Evolutionary conservation across 176 grass and related monocot species (phyloP).

Genomic region (bread wheat (Triticum aestivum)): IWGSC_CS_RefSeq_v2.1 NC_057807.1:641820796-641821295

Average conservation of each 20-base stretch:
- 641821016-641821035: background rate
- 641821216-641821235: constrained; percentile 16
- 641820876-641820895: background rate
- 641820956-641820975: background rate
- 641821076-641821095: constrained; percentile 71
- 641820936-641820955: constrained; percentile 14
- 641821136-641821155: background rate
- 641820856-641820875: background rate
- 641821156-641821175: constrained; percentile 37
- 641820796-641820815: background rate
- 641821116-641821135: constrained; percentile 36
- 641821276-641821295: background rate
- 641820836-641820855: background rate
- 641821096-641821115: constrained; percentile 58
- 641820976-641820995: too few relatives aligned
- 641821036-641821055: constrained; percentile 8
- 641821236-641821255: background rate
- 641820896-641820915: constrained; percentile 64
- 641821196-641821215: constrained; percentile 83
- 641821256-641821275: background rate
- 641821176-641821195: constrained; percentile 52
- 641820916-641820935: constrained; percentile 82
- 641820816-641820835: background rate
- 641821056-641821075: constrained; percentile 82
- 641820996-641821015: background rate